Percentiles rank a stretch among this genome's conserved stretches.
phyloP scores from a whole-genome alignment of 257 asterid genomes.

The Nicotiana benthamiana region DNA sequence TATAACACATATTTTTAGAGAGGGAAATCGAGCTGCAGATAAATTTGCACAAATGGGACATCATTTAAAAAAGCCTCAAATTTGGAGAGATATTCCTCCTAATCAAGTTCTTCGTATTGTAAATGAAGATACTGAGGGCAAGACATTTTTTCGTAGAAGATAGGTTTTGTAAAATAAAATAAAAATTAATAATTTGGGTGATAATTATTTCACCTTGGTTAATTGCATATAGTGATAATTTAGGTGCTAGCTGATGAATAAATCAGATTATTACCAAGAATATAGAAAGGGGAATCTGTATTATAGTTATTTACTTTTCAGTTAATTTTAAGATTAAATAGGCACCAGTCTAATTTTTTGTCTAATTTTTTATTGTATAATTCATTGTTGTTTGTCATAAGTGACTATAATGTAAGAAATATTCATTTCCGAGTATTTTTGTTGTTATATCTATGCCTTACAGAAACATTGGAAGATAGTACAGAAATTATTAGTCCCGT shows the following conservation, averaged over 20 bases:
- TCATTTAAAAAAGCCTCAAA: conserved; percentile 38
- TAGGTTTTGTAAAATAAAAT: neutral
- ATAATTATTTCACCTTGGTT: neutral
- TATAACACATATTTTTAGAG: conserved; percentile 48
- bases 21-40: conserved; percentile 76
- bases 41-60: conserved; percentile 70
- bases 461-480: too few species aligned
- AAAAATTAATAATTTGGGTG: neutral
- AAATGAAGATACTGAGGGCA: conserved; percentile 58
- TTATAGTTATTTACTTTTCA: neutral
- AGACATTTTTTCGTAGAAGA: conserved; percentile 34
- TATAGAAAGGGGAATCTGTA: neutral
- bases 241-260: neutral
- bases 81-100: conserved; percentile 52
- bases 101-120: conserved; percentile 36
- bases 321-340: neutral
- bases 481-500: too few species aligned
- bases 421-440: too few species aligned
- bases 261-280: neutral
- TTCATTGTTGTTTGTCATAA: neutral
- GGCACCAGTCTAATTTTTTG: neutral
- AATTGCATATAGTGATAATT: neutral
- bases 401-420: too few species aligned
- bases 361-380: neutral
- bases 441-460: too few species aligned